Conservation (phyloP, 2,329 filamentous ascomycete genomes). For the Claviceps cyperi region DNA sequence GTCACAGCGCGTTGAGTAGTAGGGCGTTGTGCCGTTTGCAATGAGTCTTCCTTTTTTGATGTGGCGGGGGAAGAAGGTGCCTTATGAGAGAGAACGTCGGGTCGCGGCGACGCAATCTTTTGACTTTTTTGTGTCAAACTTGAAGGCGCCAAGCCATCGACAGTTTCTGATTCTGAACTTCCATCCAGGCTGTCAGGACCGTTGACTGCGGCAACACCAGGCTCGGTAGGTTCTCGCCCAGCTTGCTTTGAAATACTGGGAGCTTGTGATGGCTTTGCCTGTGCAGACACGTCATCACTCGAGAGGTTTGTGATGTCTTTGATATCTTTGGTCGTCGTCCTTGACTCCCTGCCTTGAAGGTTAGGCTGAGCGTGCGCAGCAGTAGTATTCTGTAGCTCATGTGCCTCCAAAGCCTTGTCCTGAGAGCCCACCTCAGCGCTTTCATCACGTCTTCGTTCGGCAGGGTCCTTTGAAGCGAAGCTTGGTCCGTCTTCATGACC, state of each 20-base stretch:
- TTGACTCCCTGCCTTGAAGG: slow-evolving; percentile 24
- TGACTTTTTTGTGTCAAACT: slow-evolving; percentile 8
- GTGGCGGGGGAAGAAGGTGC: slow-evolving; percentile 7
- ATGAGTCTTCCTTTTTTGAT: background rate
- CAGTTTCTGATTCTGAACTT: slow-evolving; percentile 18
- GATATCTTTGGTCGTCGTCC: slow-evolving; percentile 9
- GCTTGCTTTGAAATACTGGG: background rate
- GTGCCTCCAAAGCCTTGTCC: background rate
- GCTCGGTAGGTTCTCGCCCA: background rate
- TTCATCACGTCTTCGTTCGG: slow-evolving; percentile 27
- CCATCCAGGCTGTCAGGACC: slow-evolving; percentile 23
- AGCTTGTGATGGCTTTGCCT: background rate
- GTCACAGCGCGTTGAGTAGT: slow-evolving; percentile 45
- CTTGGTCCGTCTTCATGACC: slow-evolving; percentile 51
- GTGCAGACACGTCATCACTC: background rate
- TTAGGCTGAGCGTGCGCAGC: slow-evolving; percentile 27
- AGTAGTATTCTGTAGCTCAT: slow-evolving; percentile 2
- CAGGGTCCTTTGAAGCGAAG: slow-evolving; percentile 25
- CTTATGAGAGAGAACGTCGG: slow-evolving; percentile 3
- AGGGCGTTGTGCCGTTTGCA: slow-evolving; percentile 9
- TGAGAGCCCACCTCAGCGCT: slow-evolving; percentile 11
- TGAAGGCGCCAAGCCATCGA: slow-evolving; percentile 16
- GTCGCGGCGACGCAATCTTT: background rate
- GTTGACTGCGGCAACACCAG: slow-evolving; percentile 7
- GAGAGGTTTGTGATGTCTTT: slow-evolving; percentile 3